A percentile compares a stretch with the other conserved stretches of the same genome.
Conservation (phyloP, 495 filamentous ascomycete species). For the Glarea lozoyensis region DNA sequence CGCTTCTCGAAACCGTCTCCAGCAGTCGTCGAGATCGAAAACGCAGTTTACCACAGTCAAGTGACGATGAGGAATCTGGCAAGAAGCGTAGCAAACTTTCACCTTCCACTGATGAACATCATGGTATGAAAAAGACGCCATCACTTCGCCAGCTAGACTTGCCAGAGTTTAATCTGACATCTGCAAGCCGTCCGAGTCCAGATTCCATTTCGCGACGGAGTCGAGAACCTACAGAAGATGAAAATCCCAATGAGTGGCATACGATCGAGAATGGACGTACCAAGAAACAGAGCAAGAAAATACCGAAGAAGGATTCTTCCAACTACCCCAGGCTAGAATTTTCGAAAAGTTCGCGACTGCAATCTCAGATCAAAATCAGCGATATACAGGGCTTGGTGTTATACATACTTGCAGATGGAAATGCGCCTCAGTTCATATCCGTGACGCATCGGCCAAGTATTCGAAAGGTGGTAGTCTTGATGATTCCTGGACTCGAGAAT, state of each 20-base stretch:
- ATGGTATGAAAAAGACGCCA: conserved; percentile 7
- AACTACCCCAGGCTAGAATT: conserved; percentile 72
- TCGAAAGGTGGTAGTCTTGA: conserved; percentile 78
- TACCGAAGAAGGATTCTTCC: conserved; percentile 34
- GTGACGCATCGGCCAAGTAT: conserved; percentile 68
- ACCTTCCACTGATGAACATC: conserved; percentile 1
- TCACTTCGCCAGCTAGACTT: conserved; percentile 18
- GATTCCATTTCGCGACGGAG: conserved; percentile 4
- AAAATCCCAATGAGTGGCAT: conserved; percentile 34
- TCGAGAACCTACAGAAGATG: no score
- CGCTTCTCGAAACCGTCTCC: no score
- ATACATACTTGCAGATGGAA: conserved; percentile 84
- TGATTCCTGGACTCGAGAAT: conserved; percentile 86
- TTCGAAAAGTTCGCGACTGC: conserved; percentile 55
- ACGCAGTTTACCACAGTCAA: conserved; percentile 1
- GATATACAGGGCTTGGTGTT: conserved; percentile 74
- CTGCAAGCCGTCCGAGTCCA: conserved; percentile 7
- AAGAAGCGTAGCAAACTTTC: conserved; percentile 19
- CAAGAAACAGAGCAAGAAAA: conserved; percentile 50
- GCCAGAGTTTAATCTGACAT: conserved; percentile 24
- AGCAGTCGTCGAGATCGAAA: no score
- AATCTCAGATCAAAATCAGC: conserved; percentile 62
- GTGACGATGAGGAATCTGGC: conserved; percentile 6
- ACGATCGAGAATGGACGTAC: conserved; percentile 37
- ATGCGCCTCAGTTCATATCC: conserved; percentile 78